A percentile compares a stretch with the other conserved stretches of the same genome.
phyloP scores from a whole-genome alignment of 495 filamentous ascomycete genomes.

The Neurospora hispaniola region DNA sequence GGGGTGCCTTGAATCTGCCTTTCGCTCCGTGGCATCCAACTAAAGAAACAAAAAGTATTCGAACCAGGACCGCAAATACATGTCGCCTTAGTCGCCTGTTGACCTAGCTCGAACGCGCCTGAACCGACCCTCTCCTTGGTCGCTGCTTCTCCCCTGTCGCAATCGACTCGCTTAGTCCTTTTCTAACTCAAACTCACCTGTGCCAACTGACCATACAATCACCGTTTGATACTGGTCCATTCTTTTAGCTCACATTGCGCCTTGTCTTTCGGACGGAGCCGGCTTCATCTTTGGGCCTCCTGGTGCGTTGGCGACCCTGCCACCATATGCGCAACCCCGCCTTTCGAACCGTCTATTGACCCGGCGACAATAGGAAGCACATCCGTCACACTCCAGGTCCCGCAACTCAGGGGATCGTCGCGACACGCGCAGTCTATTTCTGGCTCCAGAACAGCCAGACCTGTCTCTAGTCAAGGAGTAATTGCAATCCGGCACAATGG shows the following conservation, averaged over 20 bases:
- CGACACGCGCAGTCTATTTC: neutral
- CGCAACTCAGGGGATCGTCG: neutral
- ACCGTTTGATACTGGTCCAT: neutral
- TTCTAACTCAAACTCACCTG: neutral
- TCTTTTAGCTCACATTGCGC: neutral
- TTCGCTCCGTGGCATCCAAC: neutral
- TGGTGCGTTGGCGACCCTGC: neutral
- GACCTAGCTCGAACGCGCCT: slow-evolving; percentile 10
- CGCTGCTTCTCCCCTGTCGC: neutral
- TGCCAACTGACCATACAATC: neutral
- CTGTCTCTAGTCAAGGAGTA: neutral
- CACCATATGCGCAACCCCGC: neutral
- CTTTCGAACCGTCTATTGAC: neutral
- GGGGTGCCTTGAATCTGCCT: neutral
- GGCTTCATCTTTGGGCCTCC: neutral
- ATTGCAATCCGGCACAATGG: neutral
- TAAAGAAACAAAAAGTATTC: neutral
- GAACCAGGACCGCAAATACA: slow-evolving; percentile 1
- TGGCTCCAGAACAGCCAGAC: neutral
- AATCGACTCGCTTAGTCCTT: neutral
- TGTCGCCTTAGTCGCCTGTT: slow-evolving; percentile 10
- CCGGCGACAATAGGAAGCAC: neutral
- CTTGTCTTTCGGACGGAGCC: neutral
- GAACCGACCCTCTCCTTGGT: slow-evolving; percentile 9
- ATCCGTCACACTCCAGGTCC: neutral